Percentiles rank a stretch among this genome's conserved stretches.
These are phyloP conservation scores for Myxozyma udenii DNA, from an alignment of 805 yeast species.

Conservation along the genomic window DNA sequence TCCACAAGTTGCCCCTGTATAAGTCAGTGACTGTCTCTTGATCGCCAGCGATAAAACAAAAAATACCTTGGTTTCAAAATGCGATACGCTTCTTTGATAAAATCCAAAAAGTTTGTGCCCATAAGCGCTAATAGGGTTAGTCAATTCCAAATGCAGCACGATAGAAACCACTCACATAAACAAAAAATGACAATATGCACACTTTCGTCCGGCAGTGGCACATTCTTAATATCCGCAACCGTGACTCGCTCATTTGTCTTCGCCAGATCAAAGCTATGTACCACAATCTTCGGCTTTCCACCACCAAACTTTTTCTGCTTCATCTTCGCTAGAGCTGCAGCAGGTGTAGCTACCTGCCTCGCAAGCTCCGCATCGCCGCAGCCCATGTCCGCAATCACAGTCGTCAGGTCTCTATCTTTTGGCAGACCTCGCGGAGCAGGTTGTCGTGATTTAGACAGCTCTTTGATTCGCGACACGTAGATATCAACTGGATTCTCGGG, in stretches of 20 bases:
- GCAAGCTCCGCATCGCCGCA: constrained; percentile 96
- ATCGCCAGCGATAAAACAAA: background rate
- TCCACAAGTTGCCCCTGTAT: constrained; percentile 88
- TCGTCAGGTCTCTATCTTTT: constrained; percentile 49
- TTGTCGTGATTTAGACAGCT: constrained; percentile 4
- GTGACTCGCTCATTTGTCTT: constrained; percentile 86
- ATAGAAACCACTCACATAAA: constrained; percentile 43
- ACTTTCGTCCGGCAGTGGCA: constrained; percentile 75
- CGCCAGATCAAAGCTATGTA: constrained; percentile 88
- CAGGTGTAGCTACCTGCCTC: constrained; percentile 54
- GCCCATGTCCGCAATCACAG: constrained; percentile 96
- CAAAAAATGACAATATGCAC: constrained; percentile 91
- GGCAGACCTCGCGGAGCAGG: constrained; percentile 46
- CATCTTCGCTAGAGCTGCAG: constrained; percentile 40
- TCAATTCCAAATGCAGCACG: background rate
- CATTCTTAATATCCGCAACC: constrained; percentile 92
- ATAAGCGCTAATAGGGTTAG: constrained; percentile 53
- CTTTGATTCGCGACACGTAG: constrained; percentile 67
- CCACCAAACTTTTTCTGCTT: constrained; percentile 36
- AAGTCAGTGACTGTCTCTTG: background rate
- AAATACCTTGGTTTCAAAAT: constrained; percentile 59
- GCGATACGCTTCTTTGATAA: constrained; percentile 84
- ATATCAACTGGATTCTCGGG: constrained; percentile 98
- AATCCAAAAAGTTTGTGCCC: constrained; percentile 96
- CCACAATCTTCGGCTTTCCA: constrained; percentile 46